Base-by-base conservation (phyloP, 192 early-diverging fungal species). In the Linnemannia exigua region DNA sequence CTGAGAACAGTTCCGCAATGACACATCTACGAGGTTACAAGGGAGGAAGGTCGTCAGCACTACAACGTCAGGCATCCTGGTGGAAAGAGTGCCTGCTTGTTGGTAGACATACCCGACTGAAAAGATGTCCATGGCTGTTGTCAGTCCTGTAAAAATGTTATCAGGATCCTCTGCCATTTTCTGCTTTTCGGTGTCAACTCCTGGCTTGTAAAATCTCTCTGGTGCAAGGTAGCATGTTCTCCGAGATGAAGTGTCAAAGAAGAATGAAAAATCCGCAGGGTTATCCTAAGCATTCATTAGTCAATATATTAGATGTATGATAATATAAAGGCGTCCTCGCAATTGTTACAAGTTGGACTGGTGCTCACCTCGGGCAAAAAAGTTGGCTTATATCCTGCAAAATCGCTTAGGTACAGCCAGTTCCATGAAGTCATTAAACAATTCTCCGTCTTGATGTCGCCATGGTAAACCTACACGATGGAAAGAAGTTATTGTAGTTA, bases 381-480 rank as follows among this genome's bases (percentile, higher is more conserved):
- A n/a, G 94, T 94, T 5, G 98, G 98, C 83, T 99, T 99, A 87
- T 94, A 97, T 15, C 91, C 91, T 54, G 96, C 96, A 90, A 97
- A 98, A 67, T 99, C 98, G 5, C 93, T 92, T 11, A 98, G 73
- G 72, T 95, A 99, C 3, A 90, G 94, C 97, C 98, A 95, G 88
- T 97, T 98, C 97, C 98, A 99, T 75, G 94, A 96, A 11, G 98
- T 98, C 2, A 99, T 94, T 28, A 98, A 85, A 16, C 99, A 90
- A 80, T 99, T 99, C 71, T 99, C 98, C 19, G 95, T 96, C 80
- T 99, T 99, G 48, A 99, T 97, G 77, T 99, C 98, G 2, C 98
- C 98, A 87, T 99, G 98, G 74, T 90, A 97, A 11, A 98, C 91
- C 72, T 95, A 87, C 20, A 75, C 54, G 41, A 31, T 48, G 54